Conservation (phyloP, 176 grass and related monocot species). For the Oryza punctata region DNA sequence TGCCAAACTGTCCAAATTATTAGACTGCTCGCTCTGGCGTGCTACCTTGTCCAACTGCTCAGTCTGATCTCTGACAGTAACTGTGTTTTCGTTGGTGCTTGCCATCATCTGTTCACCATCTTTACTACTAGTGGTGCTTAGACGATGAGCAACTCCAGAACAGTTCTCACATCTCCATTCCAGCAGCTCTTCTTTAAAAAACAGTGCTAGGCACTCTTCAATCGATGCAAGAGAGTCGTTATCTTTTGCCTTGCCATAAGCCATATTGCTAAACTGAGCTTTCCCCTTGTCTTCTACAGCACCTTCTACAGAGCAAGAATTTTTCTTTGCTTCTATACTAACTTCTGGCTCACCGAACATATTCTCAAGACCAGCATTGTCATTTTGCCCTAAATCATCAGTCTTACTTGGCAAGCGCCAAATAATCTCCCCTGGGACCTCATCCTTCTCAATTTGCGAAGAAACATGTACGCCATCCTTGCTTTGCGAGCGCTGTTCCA, state of each 20-base stretch:
- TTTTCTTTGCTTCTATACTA: constrained; percentile 8
- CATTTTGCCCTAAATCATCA: constrained; percentile 6
- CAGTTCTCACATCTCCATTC: constrained; percentile 38
- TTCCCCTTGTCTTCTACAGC: constrained; percentile 21
- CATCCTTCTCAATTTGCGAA: constrained; percentile 13
- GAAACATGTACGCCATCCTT: constrained; percentile 41
- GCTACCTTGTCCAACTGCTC: constrained; percentile 21
- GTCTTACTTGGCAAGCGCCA: neutral
- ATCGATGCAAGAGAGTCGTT: constrained; percentile 25
- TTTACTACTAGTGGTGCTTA: constrained; percentile 9
- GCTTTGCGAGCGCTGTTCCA: constrained; percentile 2
- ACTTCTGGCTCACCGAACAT: neutral
- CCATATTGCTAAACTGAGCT: neutral
- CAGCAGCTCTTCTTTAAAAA: constrained; percentile 5
- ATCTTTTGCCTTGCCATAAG: neutral
- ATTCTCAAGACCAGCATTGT: neutral
- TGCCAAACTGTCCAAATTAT: constrained; percentile 14
- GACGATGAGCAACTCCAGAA: neutral
- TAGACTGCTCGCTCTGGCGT: constrained; percentile 32
- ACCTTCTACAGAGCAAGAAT: neutral
- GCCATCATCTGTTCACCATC: neutral
- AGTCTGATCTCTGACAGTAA: neutral
- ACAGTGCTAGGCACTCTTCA: constrained; percentile 19
- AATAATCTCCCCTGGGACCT: neutral
- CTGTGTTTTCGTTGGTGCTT: constrained; percentile 3